Evolutionary conservation across 176 grass and related monocot genomes (phyloP).

Genomic region (Chrysopogon serrulatus): DNA sequence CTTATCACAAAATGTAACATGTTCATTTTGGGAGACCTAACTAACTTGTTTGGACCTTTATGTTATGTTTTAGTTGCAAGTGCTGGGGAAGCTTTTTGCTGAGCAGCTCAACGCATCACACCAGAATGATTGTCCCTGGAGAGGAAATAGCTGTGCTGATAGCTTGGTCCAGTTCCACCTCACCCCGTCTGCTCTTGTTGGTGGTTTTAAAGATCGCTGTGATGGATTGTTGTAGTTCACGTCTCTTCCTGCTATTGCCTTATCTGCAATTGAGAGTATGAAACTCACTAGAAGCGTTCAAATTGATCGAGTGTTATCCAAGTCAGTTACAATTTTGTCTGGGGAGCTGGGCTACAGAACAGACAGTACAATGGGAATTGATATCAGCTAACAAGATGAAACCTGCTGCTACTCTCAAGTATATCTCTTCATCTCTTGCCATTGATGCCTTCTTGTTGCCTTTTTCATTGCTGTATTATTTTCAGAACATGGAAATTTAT

Average conservation of each 20-base stretch:
- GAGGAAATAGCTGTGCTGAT: constrained; percentile 83
- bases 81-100: constrained; percentile 62
- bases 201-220: constrained; percentile 93
- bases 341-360: constrained; percentile 65
- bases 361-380: constrained; percentile 46
- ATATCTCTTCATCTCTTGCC: constrained; percentile 40
- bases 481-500: constrained; percentile 33
- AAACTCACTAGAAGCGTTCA: constrained; percentile 63
- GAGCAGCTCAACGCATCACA: constrained; percentile 77
- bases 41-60: constrained; percentile 16
- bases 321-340: constrained; percentile 63
- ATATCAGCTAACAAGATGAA: constrained; percentile 53
- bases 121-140: constrained; percentile 75
- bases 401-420: constrained; percentile 75
- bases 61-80: constrained; percentile 56
- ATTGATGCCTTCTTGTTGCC: constrained; percentile 8
- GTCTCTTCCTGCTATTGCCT: constrained; percentile 75
- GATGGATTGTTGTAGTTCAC: constrained; percentile 80
- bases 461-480: constrained; percentile 20
- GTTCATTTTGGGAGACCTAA: constrained; percentile 14
- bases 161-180: constrained; percentile 89
- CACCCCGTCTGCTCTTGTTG: constrained; percentile 68
- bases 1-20: background rate
- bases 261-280: constrained; percentile 76
- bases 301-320: constrained; percentile 63